phyloP scores from a whole-genome alignment of 148 eudicot species.

The Spergularia bocconei region DNA sequence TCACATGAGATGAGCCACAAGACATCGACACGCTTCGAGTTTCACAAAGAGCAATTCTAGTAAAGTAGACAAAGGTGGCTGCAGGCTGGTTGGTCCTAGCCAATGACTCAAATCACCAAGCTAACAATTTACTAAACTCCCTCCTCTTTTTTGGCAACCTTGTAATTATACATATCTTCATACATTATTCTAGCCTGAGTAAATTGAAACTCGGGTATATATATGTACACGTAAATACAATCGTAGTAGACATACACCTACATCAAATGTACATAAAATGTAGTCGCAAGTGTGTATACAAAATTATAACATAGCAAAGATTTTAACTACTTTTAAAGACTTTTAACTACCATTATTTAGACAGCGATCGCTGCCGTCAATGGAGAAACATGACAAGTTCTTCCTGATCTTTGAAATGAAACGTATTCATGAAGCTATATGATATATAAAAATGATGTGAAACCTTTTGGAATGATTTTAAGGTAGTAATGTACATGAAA shows the following conservation, averaged over 20 bases:
- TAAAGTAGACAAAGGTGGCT: background rate
- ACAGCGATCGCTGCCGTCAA: background rate
- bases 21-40: slow-evolving; percentile 86
- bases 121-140: slow-evolving; percentile 19
- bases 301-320: slow-evolving; percentile 1
- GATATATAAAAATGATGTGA: background rate
- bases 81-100: background rate
- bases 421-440: background rate
- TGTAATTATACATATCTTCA: slow-evolving; percentile 29
- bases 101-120: slow-evolving; percentile 2
- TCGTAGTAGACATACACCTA: background rate
- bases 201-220: background rate
- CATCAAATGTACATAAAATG: slow-evolving; percentile 20
- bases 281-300: slow-evolving; percentile 8
- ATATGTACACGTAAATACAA: slow-evolving; percentile 21
- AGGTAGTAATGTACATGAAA: slow-evolving; percentile 1
- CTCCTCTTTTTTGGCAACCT: slow-evolving; percentile 16
- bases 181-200: slow-evolving; percentile 25
- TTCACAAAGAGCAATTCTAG: slow-evolving; percentile 86
- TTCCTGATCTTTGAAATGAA: slow-evolving; percentile 3
- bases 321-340: background rate
- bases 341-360: background rate
- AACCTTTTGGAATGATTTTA: slow-evolving; percentile 11
- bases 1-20: slow-evolving; percentile 61
- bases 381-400: background rate